These are phyloP conservation scores for Closterium sp. DNA, from an alignment of 139 green algal genomes.

Conservation along the genomic window DNA sequence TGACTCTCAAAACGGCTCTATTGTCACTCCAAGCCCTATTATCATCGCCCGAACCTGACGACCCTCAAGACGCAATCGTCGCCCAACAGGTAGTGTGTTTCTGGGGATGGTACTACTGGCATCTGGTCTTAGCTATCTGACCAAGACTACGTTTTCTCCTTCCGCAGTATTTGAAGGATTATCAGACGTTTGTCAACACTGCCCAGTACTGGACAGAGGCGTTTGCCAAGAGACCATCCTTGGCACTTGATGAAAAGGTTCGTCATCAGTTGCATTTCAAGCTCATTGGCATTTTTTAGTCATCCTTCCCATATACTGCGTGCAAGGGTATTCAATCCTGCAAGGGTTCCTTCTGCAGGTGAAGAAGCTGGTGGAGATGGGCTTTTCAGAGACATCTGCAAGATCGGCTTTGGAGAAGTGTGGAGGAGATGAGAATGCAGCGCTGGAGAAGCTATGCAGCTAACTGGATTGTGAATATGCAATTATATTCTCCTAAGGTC, in stretches of 20 bases:
- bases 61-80: conserved; percentile 95
- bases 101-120: background rate
- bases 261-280: background rate
- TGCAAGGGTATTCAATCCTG: background rate
- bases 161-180: conserved; percentile 33
- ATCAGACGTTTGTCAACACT: conserved; percentile 23
- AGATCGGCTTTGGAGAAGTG: conserved; percentile 11
- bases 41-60: conserved; percentile 84
- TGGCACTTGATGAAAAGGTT: conserved; percentile 22
- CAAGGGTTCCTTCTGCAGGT: conserved; percentile 13
- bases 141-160: background rate
- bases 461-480: no score
- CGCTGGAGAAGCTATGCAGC: conserved; percentile 14
- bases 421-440: conserved; percentile 30
- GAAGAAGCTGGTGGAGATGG: conserved; percentile 24
- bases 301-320: no score
- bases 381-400: conserved; percentile 12
- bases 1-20: conserved; percentile 87
- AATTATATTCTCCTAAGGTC: no score
- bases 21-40: conserved; percentile 92
- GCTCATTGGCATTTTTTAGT: no score
- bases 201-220: conserved; percentile 35
- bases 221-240: conserved; percentile 22
- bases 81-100: conserved; percentile 57
- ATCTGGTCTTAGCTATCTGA: background rate